phyloP scores from a whole-genome alignment of 2,329 filamentous ascomycete species.

The Scytalidium lignicola region DNA sequence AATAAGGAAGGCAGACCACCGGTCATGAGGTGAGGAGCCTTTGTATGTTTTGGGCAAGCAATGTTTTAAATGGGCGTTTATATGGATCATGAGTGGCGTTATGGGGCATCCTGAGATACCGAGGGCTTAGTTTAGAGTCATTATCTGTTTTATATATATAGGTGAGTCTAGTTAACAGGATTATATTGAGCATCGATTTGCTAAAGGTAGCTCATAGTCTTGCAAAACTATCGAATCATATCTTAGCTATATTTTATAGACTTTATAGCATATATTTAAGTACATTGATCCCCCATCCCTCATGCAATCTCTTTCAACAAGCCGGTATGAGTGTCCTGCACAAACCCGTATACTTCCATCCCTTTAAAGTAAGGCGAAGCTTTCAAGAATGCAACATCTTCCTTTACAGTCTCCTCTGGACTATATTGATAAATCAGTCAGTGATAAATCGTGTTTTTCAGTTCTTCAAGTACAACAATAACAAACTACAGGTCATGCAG shows the following conservation, averaged over 20 bases:
- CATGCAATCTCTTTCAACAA: conserved; percentile 13
- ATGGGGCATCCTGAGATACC: background rate
- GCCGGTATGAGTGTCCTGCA: conserved; percentile 19
- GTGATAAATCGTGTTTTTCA: background rate
- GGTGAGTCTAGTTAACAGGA: background rate
- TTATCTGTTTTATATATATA: background rate
- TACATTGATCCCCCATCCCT: background rate
- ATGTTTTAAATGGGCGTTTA: background rate
- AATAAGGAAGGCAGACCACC: conserved; percentile 92
- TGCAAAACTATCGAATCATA: background rate
- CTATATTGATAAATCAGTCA: conserved; percentile 6
- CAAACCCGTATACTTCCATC: conserved; percentile 16
- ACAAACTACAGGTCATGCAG: background rate
- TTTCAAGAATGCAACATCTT: conserved; percentile 16
- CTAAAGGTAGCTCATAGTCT: background rate
- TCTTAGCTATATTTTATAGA: background rate
- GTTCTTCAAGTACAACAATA: background rate
- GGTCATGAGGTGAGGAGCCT: conserved; percentile 67
- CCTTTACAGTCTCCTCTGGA: conserved; percentile 16
- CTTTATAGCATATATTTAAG: no score
- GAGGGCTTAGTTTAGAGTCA: background rate
- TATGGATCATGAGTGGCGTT: background rate
- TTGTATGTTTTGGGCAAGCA: no score
- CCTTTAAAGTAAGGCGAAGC: conserved; percentile 14
- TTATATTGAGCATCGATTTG: background rate